Evolutionary conservation across 2,329 filamentous ascomycete species (phyloP), one percentile per base, ranked within the genome.

Genomic region (Verticillium tricorpus): DNA sequence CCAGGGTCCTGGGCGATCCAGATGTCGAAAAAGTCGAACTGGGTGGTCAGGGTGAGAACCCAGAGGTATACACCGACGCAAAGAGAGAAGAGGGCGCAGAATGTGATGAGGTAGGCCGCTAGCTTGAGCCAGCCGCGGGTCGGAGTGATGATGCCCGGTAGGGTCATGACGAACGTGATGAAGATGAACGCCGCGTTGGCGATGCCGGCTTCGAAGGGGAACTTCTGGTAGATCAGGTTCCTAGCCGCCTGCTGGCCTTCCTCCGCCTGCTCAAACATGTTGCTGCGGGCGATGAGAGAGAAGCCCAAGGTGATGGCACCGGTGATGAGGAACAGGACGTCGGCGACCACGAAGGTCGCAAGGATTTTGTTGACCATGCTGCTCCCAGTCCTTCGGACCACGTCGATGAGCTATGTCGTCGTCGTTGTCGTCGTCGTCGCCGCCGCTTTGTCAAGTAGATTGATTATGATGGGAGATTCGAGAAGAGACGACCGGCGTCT

Each of bases 141-240:
- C 5, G 86, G 85, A 63, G 90, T 85, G 65, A 89, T 81, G 61
- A 94, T 78, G n/a, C 85, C 90, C 3, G 90, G 90, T 17, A 95
- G 76, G 7, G 89, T 90, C 64, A 88, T 72, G 61, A 88, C 69
- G 74, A 92, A 92, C 28, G 88, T 87, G 68, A 86, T 70, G 73
- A 94, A 87, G 72, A 93, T 84, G 70, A 93, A 79, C 69, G 88
- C 80, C 64, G 88, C 85, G 73, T 93, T 93, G 70, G 82, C 87
- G 65, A 93, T 86, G 63, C 87, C 89, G 78, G 76, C 78, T 65
- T 78, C 79, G 58, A 87, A 73, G 11, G 84, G 84, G 61, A 86
- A 85, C 34, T 73, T 71, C 66, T 79, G 77, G 71, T 85, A 84
- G 25, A 86, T 71, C 52, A 86, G 72, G 65, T 83, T 77, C 61